phyloP scores from a whole-genome alignment of 2,329 filamentous ascomycete genomes.

The Fusarium pseudonygamai region DNA sequence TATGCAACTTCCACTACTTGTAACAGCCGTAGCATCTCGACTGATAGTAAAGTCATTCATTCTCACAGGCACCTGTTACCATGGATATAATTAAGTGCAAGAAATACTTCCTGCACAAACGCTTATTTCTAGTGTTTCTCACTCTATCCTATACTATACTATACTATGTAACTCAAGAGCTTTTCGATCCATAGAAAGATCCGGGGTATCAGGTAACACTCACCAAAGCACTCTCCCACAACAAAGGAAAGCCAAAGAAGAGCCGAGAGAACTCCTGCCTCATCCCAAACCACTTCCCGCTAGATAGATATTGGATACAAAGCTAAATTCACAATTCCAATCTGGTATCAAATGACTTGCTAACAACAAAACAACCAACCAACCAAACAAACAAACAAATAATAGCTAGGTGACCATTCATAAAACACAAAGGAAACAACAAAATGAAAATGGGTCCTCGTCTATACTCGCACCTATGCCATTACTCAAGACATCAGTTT shows the following conservation, averaged over 20 bases:
- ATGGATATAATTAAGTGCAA: neutral
- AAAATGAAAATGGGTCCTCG: neutral
- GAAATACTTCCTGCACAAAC: neutral
- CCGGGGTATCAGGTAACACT: slow-evolving; percentile 32
- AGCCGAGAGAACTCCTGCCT: slow-evolving; percentile 23
- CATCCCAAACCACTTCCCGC: slow-evolving; percentile 4
- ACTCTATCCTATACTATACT: slow-evolving; percentile 11
- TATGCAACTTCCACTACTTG: neutral
- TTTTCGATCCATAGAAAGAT: slow-evolving; percentile 10
- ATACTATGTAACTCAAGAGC: slow-evolving; percentile 2
- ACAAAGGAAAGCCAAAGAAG: slow-evolving; percentile 25
- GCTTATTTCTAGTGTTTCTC: slow-evolving; percentile 14
- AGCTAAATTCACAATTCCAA: slow-evolving; percentile 26
- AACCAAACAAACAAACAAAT: neutral
- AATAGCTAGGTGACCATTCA: neutral
- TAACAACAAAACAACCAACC: slow-evolving; percentile 4
- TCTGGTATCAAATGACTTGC: slow-evolving; percentile 32
- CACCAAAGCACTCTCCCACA: neutral
- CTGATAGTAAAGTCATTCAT: neutral
- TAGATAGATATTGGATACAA: slow-evolving; percentile 13
- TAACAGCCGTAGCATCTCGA: neutral
- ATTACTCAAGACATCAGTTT: neutral
- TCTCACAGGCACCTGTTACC: neutral
- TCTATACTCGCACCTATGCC: neutral
- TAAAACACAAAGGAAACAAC: slow-evolving; percentile 1